phyloP scores from a whole-genome alignment of 306 rosid genomes.

The Cucumis hystrix region DNA sequence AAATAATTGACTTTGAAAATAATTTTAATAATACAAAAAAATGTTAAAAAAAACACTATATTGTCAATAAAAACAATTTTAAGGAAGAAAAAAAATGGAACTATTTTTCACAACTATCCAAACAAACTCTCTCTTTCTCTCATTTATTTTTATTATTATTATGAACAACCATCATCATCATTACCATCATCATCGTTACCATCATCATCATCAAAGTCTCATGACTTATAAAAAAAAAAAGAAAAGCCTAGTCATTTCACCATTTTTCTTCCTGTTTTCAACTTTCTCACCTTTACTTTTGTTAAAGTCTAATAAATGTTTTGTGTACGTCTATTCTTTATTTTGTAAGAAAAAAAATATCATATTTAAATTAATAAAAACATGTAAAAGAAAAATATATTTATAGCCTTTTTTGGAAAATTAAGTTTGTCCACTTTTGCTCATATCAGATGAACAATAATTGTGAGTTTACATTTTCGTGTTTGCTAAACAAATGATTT shows the following conservation, averaged over 20 bases:
- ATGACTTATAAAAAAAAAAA: not conserved
- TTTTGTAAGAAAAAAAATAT: not conserved
- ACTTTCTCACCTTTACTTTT: not conserved
- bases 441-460: not conserved
- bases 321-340: not conserved
- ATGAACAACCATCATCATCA: too few relatives aligned
- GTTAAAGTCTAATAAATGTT: not conserved
- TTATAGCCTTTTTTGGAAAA: not conserved
- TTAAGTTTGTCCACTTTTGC: not conserved
- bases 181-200: not conserved
- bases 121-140: not conserved
- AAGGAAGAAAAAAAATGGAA: not conserved
- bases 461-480: not conserved
- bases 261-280: not conserved
- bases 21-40: not conserved
- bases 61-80: not conserved
- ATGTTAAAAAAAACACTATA: not conserved
- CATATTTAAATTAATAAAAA: not conserved
- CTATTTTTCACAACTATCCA: not conserved
- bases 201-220: not conserved
- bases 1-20: not conserved
- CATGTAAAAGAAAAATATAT: not conserved
- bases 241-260: not conserved
- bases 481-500: not conserved
- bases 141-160: too few relatives aligned